Conservation (phyloP, 2,329 filamentous ascomycete genomes). For the Annulohypoxylon truncatum region DNA sequence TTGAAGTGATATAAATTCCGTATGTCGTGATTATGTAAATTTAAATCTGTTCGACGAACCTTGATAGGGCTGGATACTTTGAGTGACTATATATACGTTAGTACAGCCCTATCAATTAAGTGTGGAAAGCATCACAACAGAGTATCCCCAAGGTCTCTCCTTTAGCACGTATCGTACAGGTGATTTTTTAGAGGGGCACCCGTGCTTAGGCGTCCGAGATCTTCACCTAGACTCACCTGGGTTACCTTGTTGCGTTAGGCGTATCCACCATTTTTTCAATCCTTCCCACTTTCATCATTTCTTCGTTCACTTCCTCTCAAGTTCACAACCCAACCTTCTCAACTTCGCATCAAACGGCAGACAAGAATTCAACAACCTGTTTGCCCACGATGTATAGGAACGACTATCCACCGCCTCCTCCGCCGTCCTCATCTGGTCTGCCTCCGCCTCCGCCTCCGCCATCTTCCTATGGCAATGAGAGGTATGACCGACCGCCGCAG, state of each 20-base stretch:
- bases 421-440: slow-evolving; percentile 15
- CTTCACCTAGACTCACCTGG: neutral
- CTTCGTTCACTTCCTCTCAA: too few relatives aligned
- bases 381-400: slow-evolving; percentile 31
- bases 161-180: neutral
- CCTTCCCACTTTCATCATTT: neutral
- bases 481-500: slow-evolving; percentile 33
- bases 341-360: neutral
- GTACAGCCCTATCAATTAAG: neutral
- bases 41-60: too few relatives aligned
- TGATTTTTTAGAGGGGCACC: neutral
- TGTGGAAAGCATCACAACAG: neutral
- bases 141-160: neutral
- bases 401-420: slow-evolving; percentile 15
- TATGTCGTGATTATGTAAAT: too few relatives aligned
- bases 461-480: slow-evolving; percentile 27
- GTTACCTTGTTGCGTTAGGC: neutral
- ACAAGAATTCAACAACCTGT: neutral
- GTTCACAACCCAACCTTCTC: slow-evolving; percentile 6
- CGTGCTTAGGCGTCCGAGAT: neutral
- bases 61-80: neutral
- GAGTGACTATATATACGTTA: neutral
- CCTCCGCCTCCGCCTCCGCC: slow-evolving; percentile 20
- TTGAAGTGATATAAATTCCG: too few relatives aligned
- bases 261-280: neutral